A percentile compares a stretch with the other conserved stretches of the same genome.
Evolutionary conservation across 306 rosid genomes (phyloP).

Genomic region (Carpinus fangiana): DNA sequence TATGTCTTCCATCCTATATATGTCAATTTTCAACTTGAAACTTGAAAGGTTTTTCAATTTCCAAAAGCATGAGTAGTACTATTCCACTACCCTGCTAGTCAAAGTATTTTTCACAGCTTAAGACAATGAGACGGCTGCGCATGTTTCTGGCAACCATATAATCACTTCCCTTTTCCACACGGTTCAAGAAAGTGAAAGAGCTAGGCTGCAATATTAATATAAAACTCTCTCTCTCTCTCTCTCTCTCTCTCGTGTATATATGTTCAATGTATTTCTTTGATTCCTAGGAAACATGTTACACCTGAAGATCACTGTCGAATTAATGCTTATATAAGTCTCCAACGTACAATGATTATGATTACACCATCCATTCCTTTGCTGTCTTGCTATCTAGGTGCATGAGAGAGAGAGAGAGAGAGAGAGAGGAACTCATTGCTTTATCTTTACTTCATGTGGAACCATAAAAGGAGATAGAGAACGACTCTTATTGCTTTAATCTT

Average conservation of each 20-base stretch:
- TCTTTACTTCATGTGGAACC: conserved; percentile 40
- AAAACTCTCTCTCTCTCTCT: too few species aligned
- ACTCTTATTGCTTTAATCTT: conserved; percentile 31
- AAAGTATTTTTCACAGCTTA: not conserved
- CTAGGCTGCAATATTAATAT: not conserved
- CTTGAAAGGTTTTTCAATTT: not conserved
- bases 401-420: conserved; percentile 13
- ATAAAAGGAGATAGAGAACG: conserved; percentile 20
- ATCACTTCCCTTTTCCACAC: not conserved
- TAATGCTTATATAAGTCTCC: not conserved
- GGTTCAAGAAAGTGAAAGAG: not conserved
- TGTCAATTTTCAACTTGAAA: conserved; percentile 3
- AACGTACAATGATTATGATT: conserved; percentile 11
- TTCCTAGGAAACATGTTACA: conserved; percentile 11
- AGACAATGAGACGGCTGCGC: conserved; percentile 23
- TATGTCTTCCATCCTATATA: not conserved
- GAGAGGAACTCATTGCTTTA: conserved; percentile 36
- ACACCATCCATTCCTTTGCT: not conserved
- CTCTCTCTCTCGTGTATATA: not conserved
- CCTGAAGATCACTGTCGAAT: conserved; percentile 4
- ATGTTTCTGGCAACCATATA: not conserved
- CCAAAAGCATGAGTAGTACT: not conserved
- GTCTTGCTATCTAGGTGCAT: conserved; percentile 12
- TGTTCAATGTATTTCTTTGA: conserved; percentile 4
- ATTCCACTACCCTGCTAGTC: not conserved